Evolutionary conservation across 164 flowering plant genomes (phyloP), one percentile per base, ranked within the genome.

Genomic region (Brasenia schreberi): DNA sequence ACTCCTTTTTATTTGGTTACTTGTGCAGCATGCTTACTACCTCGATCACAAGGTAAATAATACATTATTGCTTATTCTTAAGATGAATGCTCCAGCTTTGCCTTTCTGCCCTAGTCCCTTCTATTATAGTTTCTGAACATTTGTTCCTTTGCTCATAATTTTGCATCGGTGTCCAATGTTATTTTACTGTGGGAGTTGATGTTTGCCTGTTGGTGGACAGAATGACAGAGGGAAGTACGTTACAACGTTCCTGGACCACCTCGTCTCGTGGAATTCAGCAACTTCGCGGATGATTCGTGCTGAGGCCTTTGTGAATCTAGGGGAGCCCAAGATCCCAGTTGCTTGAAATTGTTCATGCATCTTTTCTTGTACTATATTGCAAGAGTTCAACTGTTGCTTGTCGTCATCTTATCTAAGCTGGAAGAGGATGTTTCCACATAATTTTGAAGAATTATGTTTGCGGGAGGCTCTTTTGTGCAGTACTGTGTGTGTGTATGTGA

Each of bases 1-100:
- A 45, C 53, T 7, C n/a, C 5, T 42, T 65, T 59, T 27, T 59
- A 10, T 67, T 73, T 78, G 43, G 39, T 64, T 6, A 65, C 18
- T 75, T 60, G 64, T 83, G 87, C 88, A 92, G 97, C 98, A 88
- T 69, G 84, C 98, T 9, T 90, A 90, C 75, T 90, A 88, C 70
- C 74, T 86, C 66, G 97, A 93, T 78, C 90, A 81, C 80, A 83
- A 86, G 96, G 98, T 90, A 74, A 18, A 45, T 45, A 7, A 45
- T 45, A 45, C 7, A 45, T 45, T 12, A 1, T 1, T 45, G 53
- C 12, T 45, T 45, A 12, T 1, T 45, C 53, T 45, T 45, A 45
- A 45, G 7, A 45, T 7, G 12, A 45, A 45, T 45, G 1, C 27
- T 23, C 27, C 27, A 23, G 2, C 27, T 23, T 23, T 23, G 27